Evolutionary conservation across 2,329 filamentous ascomycete species (phyloP).

Genomic region (Cryphonectria parasitica): DNA sequence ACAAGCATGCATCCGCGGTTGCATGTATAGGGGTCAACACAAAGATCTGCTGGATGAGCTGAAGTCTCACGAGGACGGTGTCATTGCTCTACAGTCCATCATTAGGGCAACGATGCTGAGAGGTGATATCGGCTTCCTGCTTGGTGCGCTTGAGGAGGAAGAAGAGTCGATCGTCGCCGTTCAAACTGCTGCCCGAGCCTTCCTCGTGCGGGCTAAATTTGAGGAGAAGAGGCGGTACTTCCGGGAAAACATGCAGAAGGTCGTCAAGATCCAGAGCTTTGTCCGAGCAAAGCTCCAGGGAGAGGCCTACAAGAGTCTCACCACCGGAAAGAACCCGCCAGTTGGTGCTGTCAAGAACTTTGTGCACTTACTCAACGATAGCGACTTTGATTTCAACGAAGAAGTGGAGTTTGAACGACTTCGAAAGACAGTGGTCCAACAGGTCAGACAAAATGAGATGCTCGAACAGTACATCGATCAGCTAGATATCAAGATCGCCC

Average conservation of each 20-base stretch:
- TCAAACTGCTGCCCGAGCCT: conserved; percentile 75
- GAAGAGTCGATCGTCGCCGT: conserved; percentile 77
- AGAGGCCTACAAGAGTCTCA: conserved; percentile 96
- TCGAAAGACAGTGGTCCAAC: conserved; percentile 94
- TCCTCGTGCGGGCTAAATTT: conserved; percentile 74
- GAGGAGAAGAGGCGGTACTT: conserved; percentile 87
- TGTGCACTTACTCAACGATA: conserved; percentile 95
- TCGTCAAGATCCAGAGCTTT: conserved; percentile 98
- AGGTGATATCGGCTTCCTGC: conserved; percentile 70
- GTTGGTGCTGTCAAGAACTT: conserved; percentile 98
- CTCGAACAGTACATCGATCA: conserved; percentile 98
- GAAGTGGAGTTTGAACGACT: conserved; percentile 96
- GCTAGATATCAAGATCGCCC: conserved; percentile 96
- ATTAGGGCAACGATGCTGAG: conserved; percentile 80
- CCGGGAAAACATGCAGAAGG: conserved; percentile 97
- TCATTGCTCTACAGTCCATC: conserved; percentile 74
- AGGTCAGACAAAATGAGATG: conserved; percentile 95
- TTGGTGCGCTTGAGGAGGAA: conserved; percentile 79
- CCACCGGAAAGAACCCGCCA: conserved; percentile 93
- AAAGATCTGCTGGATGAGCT: conserved; percentile 70
- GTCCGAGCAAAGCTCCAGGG: conserved; percentile 93
- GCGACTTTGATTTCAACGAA: conserved; percentile 98
- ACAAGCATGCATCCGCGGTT: conserved; percentile 71
- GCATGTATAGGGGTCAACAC: conserved; percentile 63
- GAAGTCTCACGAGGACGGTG: conserved; percentile 66